Conservation (phyloP, 1,139 yeast species). For the Blastobotrys apis region DNA sequence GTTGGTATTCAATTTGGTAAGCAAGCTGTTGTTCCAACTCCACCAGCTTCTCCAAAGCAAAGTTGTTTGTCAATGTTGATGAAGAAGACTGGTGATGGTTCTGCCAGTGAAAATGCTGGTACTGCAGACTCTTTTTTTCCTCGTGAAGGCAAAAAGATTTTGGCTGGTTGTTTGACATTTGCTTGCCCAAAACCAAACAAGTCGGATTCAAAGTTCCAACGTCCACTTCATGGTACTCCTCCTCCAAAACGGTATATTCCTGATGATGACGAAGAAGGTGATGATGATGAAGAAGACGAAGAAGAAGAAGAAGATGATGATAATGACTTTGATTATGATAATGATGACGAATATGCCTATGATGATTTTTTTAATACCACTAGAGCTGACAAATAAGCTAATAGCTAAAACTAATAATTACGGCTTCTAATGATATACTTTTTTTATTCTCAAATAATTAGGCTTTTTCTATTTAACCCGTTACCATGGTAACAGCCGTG, state of each 20-base stretch:
- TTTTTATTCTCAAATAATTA: background rate
- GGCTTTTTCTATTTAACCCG: too few relatives aligned
- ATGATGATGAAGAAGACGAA: conserved; percentile 1
- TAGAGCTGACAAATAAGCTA: too few relatives aligned
- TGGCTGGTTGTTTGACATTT: conserved; percentile 12
- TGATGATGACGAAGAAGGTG: conserved; percentile 9
- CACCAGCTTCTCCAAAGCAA: conserved; percentile 8
- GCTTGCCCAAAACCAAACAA: conserved; percentile 16
- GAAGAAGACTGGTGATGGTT: too few relatives aligned
- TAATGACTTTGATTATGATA: background rate
- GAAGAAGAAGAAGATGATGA: background rate
- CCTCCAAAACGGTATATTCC: conserved; percentile 7
- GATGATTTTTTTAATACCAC: conserved; percentile 8
- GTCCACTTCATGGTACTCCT: conserved; percentile 10
- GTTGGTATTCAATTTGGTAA: conserved; percentile 1
- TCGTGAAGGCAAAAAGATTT: background rate
- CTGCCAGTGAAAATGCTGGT: background rate
- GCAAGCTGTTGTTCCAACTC: conserved; percentile 5
- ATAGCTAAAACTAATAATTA: background rate
- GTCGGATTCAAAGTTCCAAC: conserved; percentile 5
- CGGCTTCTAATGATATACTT: background rate
- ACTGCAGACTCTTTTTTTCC: background rate
- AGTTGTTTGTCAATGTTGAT: conserved; percentile 4
- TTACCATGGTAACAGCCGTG: too few relatives aligned
- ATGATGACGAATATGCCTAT: conserved; percentile 5